phyloP scores from a whole-genome alignment of 768 basidiomycete genomes.

The Phanerodontia chrysosporium region DNA sequence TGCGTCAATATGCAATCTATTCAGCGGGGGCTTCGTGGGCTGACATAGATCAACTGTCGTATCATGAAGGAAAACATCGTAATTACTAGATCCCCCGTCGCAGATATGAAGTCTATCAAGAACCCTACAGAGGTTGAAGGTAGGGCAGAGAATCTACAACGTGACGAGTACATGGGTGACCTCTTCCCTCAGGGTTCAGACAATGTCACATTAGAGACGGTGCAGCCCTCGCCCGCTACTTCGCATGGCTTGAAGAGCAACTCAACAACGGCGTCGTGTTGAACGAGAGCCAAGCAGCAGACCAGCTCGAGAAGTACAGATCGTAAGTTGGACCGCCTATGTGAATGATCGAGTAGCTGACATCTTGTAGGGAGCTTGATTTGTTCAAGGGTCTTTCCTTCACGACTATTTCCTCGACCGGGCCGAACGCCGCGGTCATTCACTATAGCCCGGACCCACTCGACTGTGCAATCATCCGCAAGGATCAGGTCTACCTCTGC shows the following conservation, averaged over 20 bases:
- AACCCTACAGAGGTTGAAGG: slow-evolving; percentile 67
- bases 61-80: slow-evolving; percentile 51
- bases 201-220: slow-evolving; percentile 88
- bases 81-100: slow-evolving; percentile 66
- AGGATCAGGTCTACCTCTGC: slow-evolving; percentile 77
- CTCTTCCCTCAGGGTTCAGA: slow-evolving; percentile 68
- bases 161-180: not conserved
- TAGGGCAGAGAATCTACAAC: not conserved
- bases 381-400: slow-evolving; percentile 89
- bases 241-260: slow-evolving; percentile 91
- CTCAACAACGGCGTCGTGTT: slow-evolving; percentile 56
- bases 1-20: slow-evolving; percentile 2
- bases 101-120: slow-evolving; percentile 79
- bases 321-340: slow-evolving; percentile 47
- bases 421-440: slow-evolving; percentile 92
- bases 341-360: not conserved
- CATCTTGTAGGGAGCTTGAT: slow-evolving; percentile 55
- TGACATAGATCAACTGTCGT: slow-evolving; percentile 18
- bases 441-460: slow-evolving; percentile 83
- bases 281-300: slow-evolving; percentile 78
- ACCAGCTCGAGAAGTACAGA: slow-evolving; percentile 74
- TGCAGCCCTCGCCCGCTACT: slow-evolving; percentile 81
- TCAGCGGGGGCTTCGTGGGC: slow-evolving; percentile 3
- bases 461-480: slow-evolving; percentile 69
- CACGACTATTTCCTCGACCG: slow-evolving; percentile 86